Evolutionary conservation across 495 filamentous ascomycete genomes (phyloP).

Genomic region (Bombardia bombarda): DNA sequence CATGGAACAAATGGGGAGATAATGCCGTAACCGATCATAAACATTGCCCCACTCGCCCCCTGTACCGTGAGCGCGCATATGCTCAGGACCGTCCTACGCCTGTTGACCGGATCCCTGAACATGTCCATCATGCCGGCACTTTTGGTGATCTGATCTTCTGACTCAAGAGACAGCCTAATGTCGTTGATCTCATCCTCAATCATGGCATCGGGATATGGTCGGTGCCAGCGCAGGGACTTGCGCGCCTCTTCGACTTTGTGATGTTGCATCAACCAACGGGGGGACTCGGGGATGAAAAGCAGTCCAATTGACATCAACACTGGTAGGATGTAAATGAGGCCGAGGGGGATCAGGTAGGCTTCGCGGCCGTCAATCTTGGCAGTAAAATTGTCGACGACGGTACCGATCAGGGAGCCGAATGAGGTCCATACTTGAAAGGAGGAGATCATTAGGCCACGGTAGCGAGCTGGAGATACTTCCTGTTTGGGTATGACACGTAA

Average conservation of each 20-base stretch:
- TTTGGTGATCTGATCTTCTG: constrained; percentile 33
- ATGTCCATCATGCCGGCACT: constrained; percentile 39
- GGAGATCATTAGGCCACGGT: constrained; percentile 37
- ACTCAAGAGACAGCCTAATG: constrained; percentile 39
- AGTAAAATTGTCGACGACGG: constrained; percentile 50
- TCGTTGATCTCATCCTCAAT: constrained; percentile 40
- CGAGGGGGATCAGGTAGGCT: constrained; percentile 48
- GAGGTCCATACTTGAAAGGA: constrained; percentile 27
- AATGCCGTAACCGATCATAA: constrained; percentile 39
- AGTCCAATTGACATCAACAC: constrained; percentile 39
- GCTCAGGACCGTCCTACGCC: constrained; percentile 37
- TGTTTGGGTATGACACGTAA: constrained; percentile 1
- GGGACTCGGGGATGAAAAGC: constrained; percentile 52
- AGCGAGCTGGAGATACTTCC: constrained; percentile 39
- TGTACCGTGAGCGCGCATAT: constrained; percentile 43
- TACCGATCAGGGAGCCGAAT: constrained; percentile 39
- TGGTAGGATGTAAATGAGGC: constrained; percentile 46
- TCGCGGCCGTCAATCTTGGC: constrained; percentile 30
- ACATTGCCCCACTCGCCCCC: constrained; percentile 52
- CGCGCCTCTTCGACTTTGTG: constrained; percentile 37
- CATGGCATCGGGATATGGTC: constrained; percentile 30
- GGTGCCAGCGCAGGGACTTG: constrained; percentile 33
- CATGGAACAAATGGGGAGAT: background rate
- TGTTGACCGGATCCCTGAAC: constrained; percentile 41
- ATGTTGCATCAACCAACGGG: constrained; percentile 49